Conservation (phyloP, 1,284 basidiomycete species). For the Ceratobasidium sp. region DNA sequence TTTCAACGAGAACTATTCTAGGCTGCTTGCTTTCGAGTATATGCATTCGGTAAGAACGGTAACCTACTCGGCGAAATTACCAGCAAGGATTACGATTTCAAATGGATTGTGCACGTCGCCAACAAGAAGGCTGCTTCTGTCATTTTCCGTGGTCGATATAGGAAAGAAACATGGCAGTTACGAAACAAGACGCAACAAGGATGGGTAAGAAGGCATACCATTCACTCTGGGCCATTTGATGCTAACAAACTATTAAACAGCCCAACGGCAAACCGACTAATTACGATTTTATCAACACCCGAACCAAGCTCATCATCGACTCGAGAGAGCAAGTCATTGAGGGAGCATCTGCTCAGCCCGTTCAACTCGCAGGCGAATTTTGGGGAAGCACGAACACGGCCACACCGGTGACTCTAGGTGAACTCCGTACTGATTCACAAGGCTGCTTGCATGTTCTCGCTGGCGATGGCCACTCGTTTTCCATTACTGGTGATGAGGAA, state of each 20-base stretch:
- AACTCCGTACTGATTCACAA: conserved; percentile 47
- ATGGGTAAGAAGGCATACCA: not conserved
- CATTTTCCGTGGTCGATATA: conserved; percentile 37
- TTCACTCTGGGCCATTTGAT: not conserved
- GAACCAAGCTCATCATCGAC: conserved; percentile 45
- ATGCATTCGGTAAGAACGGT: conserved; percentile 47
- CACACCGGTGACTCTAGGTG: conserved; percentile 47
- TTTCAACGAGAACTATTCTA: conserved; percentile 9
- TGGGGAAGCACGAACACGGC: conserved; percentile 40
- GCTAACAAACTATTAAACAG: not conserved
- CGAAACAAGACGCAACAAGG: conserved; percentile 29
- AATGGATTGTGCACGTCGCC: conserved; percentile 50
- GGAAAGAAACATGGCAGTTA: conserved; percentile 15
- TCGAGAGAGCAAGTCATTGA: conserved; percentile 24
- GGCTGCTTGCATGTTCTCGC: conserved; percentile 50
- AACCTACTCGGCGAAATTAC: conserved; percentile 48
- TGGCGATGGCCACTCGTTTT: conserved; percentile 47
- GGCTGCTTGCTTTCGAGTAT: conserved; percentile 50
- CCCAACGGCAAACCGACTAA: not conserved
- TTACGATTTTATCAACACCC: conserved; percentile 39
- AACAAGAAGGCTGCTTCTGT: conserved; percentile 49
- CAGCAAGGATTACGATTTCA: conserved; percentile 42
- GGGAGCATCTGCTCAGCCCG: not conserved
- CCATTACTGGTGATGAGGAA: conserved; percentile 42
- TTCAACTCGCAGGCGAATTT: conserved; percentile 40